Percentiles rank a stretch among this genome's conserved stretches.
phyloP scores from a whole-genome alignment of 805 yeast genomes.

The Pichia sporocuriosa region DNA sequence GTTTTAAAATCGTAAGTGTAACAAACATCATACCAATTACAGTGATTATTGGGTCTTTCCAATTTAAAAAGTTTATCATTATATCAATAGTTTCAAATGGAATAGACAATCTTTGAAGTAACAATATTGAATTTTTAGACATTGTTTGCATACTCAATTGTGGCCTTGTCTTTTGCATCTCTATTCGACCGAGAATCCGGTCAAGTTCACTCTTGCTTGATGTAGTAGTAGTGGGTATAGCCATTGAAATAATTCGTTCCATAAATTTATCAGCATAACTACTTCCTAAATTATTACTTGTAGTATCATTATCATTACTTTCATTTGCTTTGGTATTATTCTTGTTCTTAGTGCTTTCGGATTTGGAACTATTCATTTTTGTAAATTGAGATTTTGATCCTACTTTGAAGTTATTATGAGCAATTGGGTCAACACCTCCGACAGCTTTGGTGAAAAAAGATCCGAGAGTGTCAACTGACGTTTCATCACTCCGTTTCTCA shows the following conservation, averaged over 20 bases:
- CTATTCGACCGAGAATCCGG: conserved; percentile 44
- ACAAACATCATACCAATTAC: conserved; percentile 40
- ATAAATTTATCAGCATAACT: conserved; percentile 59
- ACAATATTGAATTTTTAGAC: conserved; percentile 58
- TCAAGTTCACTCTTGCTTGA: conserved; percentile 33
- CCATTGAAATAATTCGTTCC: conserved; percentile 65
- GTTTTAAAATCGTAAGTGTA: conserved; percentile 47
- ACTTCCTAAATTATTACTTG: not conserved
- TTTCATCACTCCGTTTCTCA: not conserved
- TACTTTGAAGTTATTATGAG: not conserved
- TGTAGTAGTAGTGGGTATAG: conserved; percentile 57
- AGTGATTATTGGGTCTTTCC: conserved; percentile 61
- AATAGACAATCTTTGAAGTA: conserved; percentile 55
- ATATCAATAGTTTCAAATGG: conserved; percentile 59
- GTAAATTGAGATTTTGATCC: not conserved
- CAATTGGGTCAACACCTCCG: not conserved
- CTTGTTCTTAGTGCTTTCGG: not conserved
- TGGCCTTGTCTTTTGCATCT: conserved; percentile 58
- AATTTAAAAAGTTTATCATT: conserved; percentile 46
- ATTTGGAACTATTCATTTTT: conserved; percentile 2
- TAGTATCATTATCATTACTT: not conserved
- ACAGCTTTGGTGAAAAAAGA: too few relatives aligned
- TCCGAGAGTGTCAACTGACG: too few relatives aligned
- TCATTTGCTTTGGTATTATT: not conserved
- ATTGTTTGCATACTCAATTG: conserved; percentile 60